These are phyloP conservation scores for Penicillium sp. DNA, from an alignment of 2,329 filamentous ascomycete genomes.

Conservation along the genomic window DNA sequence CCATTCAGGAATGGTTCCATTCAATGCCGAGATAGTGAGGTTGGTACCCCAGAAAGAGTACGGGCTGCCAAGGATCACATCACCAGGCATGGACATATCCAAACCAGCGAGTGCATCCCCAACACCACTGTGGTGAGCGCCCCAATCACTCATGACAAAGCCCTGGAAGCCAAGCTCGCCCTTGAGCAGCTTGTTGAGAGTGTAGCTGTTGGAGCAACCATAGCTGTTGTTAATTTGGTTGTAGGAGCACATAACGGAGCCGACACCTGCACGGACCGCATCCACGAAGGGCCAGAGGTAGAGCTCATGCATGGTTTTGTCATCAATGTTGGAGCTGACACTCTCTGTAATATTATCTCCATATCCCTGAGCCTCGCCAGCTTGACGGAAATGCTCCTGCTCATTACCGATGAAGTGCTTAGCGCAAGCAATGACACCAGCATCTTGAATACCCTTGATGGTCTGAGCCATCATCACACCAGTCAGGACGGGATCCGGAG, in stretches of 20 bases:
- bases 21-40: slow-evolving; percentile 82
- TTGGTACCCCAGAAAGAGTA: slow-evolving; percentile 82
- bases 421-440: slow-evolving; percentile 80
- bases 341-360: slow-evolving; percentile 67
- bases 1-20: slow-evolving; percentile 86
- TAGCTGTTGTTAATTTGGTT: slow-evolving; percentile 73
- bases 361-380: slow-evolving; percentile 59
- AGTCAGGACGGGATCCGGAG: slow-evolving; percentile 75
- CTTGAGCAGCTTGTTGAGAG: slow-evolving; percentile 68
- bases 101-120: slow-evolving; percentile 69
- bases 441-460: slow-evolving; percentile 78
- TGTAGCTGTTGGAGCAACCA: slow-evolving; percentile 66
- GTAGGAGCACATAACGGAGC: slow-evolving; percentile 73
- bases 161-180: slow-evolving; percentile 77
- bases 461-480: slow-evolving; percentile 74
- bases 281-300: slow-evolving; percentile 73
- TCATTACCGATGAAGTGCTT: slow-evolving; percentile 78
- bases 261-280: slow-evolving; percentile 67
- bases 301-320: slow-evolving; percentile 66
- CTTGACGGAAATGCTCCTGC: slow-evolving; percentile 73
- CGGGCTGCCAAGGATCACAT: slow-evolving; percentile 75
- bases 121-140: slow-evolving; percentile 74
- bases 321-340: slow-evolving; percentile 65
- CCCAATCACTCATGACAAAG: slow-evolving; percentile 74
- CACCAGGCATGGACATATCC: slow-evolving; percentile 85